These are phyloP conservation scores for Kodamaea kakaduensis DNA, from an alignment of 805 yeast species.

Conservation along the genomic window DNA sequence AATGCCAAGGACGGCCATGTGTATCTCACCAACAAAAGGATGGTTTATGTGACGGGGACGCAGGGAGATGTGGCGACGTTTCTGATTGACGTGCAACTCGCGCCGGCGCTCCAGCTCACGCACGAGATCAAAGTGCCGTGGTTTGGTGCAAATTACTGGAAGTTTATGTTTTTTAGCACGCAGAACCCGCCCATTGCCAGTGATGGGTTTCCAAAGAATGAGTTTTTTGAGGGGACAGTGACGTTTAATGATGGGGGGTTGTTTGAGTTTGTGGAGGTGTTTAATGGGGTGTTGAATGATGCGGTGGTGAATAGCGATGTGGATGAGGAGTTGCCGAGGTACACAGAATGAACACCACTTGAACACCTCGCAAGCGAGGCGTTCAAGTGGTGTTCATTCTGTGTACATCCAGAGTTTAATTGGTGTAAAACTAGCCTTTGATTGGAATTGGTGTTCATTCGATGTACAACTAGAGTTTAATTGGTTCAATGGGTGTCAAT, in stretches of 20 bases:
- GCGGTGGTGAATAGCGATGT: slow-evolving; percentile 33
- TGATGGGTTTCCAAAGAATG: slow-evolving; percentile 38
- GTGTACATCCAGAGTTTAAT: no score
- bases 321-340: slow-evolving; percentile 46
- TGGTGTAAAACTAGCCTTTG: no score
- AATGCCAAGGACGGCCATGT: slow-evolving; percentile 35
- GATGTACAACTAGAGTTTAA: no score
- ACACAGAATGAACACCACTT: slow-evolving; percentile 17
- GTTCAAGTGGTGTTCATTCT: no score
- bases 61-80: slow-evolving; percentile 44
- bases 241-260: slow-evolving; percentile 49
- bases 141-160: slow-evolving; percentile 53
- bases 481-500: no score
- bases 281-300: slow-evolving; percentile 33
- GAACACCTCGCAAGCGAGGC: no score
- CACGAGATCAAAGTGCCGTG: slow-evolving; percentile 46
- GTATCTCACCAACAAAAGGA: slow-evolving; percentile 39
- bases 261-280: slow-evolving; percentile 33
- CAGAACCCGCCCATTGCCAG: slow-evolving; percentile 30
- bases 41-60: slow-evolving; percentile 35
- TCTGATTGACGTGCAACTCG: slow-evolving; percentile 27
- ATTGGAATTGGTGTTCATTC: no score
- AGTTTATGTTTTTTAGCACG: slow-evolving; percentile 36
- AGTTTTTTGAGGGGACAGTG: slow-evolving; percentile 35
- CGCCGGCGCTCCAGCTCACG: slow-evolving; percentile 29